These are phyloP conservation scores for Malus sylvestris DNA, from an alignment of 306 rosid species.

Conservation along the genomic window DNA sequence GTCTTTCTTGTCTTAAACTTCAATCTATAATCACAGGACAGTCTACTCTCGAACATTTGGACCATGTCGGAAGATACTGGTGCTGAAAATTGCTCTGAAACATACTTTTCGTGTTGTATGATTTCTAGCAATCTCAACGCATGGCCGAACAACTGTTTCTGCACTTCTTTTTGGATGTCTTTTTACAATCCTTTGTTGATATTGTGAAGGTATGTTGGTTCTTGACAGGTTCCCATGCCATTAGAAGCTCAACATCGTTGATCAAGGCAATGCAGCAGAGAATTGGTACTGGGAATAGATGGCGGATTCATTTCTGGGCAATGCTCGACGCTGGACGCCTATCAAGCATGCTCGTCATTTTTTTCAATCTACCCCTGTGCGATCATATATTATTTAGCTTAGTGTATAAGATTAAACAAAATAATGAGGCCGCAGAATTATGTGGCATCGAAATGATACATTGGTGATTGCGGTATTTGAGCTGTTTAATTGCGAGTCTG, in stretches of 20 bases:
- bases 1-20: constrained; percentile 1
- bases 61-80: neutral
- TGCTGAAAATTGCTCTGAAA: neutral
- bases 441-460: neutral
- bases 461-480: neutral
- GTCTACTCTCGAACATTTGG: neutral
- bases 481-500: neutral
- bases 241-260: neutral
- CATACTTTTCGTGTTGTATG: neutral
- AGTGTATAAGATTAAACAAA: neutral
- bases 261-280: neutral
- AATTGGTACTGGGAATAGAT: neutral
- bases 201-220: neutral
- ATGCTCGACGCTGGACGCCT: neutral
- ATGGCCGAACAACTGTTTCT: neutral
- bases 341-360: neutral
- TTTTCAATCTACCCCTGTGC: neutral
- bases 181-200: neutral
- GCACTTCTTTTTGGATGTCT: neutral
- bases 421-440: neutral
- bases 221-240: constrained; percentile 11
- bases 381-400: neutral
- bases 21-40: neutral
- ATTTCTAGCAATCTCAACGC: neutral
- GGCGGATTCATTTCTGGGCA: neutral